A percentile compares a stretch with the other conserved stretches of the same genome.
These are phyloP conservation scores for Stephania yunnanensis DNA, from an alignment of 164 flowering plant genomes.

Conservation along the genomic window DNA sequence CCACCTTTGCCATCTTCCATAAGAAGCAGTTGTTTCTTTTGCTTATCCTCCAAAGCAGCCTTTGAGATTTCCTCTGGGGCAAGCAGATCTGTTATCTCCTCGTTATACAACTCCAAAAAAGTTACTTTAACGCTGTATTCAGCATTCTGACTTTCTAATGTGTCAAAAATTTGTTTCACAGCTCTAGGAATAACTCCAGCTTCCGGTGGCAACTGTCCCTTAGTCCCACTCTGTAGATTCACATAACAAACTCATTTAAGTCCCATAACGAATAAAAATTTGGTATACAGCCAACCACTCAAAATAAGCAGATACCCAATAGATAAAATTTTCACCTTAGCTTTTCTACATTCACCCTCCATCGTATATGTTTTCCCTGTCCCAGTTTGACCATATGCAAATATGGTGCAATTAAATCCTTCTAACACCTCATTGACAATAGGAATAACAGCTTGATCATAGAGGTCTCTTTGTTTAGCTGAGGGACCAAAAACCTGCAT, in stretches of 20 bases:
- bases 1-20: constrained; percentile 99
- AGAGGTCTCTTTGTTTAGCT: constrained; percentile 82
- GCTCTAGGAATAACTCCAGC: constrained; percentile 98
- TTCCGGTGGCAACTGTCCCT: constrained; percentile 75
- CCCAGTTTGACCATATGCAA: constrained; percentile 99
- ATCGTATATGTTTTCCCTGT: constrained; percentile 96
- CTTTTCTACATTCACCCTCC: constrained; percentile 92
- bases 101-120: constrained; percentile 90
- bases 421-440: constrained; percentile 93
- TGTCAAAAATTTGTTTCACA: constrained; percentile 91
- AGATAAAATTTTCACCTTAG: constrained; percentile 52
- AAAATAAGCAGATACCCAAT: neutral
- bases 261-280: neutral
- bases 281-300: neutral
- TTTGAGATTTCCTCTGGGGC: constrained; percentile 80
- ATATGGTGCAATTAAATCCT: constrained; percentile 95
- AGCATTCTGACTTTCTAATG: constrained; percentile 86
- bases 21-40: constrained; percentile 70
- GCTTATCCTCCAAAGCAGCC: constrained; percentile 66
- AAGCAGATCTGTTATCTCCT: constrained; percentile 91
- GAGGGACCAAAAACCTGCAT: constrained; percentile 89
- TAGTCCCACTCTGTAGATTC: constrained; percentile 57
- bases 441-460: constrained; percentile 85
- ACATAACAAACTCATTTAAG: neutral
- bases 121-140: constrained; percentile 98